These are phyloP conservation scores for Moesziomyces sp. DNA, from an alignment of 1,284 basidiomycete genomes.

Conservation along the genomic window DNA sequence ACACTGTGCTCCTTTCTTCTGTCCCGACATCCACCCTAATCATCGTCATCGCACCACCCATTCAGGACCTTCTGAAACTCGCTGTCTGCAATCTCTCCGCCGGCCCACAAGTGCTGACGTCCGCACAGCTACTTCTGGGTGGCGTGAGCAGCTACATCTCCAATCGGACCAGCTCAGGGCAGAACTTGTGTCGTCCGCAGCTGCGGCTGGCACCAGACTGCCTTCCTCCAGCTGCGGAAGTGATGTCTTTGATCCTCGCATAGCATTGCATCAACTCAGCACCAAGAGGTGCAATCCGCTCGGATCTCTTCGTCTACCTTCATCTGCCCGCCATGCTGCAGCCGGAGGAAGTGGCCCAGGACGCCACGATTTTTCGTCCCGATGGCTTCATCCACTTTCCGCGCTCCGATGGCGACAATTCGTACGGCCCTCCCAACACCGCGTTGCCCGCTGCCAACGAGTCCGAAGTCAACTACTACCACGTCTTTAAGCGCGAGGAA, in stretches of 20 bases:
- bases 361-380: conserved; percentile 49
- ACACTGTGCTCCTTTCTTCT: background rate
- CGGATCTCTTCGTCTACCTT: too few species aligned
- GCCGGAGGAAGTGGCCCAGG: conserved; percentile 29
- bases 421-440: conserved; percentile 27
- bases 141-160: too few species aligned
- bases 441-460: conserved; percentile 7
- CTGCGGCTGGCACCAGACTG: background rate
- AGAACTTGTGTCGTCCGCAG: background rate
- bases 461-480: conserved; percentile 50
- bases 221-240: background rate
- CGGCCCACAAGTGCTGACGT: too few species aligned
- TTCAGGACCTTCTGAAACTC: too few species aligned
- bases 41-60: background rate
- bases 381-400: conserved; percentile 52
- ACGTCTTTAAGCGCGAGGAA: conserved; percentile 44
- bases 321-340: conserved; percentile 15
- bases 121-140: background rate
- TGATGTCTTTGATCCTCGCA: too few species aligned
- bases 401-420: conserved; percentile 53
- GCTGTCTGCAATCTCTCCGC: too few species aligned
- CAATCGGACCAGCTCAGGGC: background rate
- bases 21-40: background rate
- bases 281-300: too few species aligned
- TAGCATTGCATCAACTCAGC: too few species aligned